Evolutionary conservation across 2,329 filamentous ascomycete species (phyloP).

Genomic region (Leptodontidium sp.): DNA sequence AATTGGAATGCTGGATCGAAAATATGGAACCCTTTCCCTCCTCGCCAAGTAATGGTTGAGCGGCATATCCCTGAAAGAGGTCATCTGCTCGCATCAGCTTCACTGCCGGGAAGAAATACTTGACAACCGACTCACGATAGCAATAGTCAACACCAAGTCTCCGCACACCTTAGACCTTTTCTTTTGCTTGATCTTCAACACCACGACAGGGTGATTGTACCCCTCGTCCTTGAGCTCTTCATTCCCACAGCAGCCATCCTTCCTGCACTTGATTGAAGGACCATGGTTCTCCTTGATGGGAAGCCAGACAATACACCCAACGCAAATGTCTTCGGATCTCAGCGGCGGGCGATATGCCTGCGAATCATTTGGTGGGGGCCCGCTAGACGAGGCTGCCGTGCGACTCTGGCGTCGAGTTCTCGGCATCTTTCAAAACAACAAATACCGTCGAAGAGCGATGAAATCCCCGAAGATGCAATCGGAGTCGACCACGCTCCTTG

Average conservation of each 20-base stretch:
- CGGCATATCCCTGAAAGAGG: constrained; percentile 17
- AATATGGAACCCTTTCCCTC: not conserved
- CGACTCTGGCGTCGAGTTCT: not conserved
- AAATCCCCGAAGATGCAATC: not conserved
- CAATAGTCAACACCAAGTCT: constrained; percentile 24
- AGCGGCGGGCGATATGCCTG: not conserved
- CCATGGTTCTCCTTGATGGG: not conserved
- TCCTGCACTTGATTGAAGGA: constrained; percentile 8
- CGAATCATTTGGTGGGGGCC: not conserved
- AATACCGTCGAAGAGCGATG: not conserved
- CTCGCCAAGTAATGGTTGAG: constrained; percentile 2
- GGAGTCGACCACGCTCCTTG: not conserved
- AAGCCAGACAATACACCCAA: constrained; percentile 28
- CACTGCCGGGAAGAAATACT: not conserved
- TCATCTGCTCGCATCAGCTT: constrained; percentile 22
- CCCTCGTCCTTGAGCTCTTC: constrained; percentile 9
- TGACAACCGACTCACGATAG: constrained; percentile 9
- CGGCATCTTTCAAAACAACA: not conserved
- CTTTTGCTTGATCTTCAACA: constrained; percentile 22
- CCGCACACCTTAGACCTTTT: not conserved
- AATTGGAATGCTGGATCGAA: constrained; percentile 2
- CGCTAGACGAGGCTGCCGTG: not conserved
- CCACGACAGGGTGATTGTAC: constrained; percentile 28
- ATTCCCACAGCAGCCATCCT: constrained; percentile 13
- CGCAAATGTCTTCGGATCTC: constrained; percentile 16